These are phyloP conservation scores for Catharanthus roseus DNA, from an alignment of 257 asterid species.

Conservation along the genomic window DNA sequence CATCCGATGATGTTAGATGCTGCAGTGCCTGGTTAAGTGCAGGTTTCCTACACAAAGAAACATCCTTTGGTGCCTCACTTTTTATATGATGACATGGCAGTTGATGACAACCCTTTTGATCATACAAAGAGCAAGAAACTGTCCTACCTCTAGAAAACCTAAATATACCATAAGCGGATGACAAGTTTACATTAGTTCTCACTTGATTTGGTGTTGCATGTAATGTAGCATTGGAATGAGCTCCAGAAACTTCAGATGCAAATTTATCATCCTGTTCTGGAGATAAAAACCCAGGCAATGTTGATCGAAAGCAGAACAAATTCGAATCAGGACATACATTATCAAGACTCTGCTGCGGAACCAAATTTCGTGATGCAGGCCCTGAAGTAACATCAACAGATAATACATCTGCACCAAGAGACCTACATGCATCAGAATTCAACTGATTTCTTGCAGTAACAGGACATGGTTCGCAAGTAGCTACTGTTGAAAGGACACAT, in stretches of 20 bases:
- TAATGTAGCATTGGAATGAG: constrained; percentile 22
- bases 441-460: constrained; percentile 27
- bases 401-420: constrained; percentile 23
- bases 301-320: constrained; percentile 67
- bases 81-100: constrained; percentile 17
- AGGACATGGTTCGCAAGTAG: constrained; percentile 29
- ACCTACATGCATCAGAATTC: constrained; percentile 35
- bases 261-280: constrained; percentile 21
- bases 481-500: constrained; percentile 16
- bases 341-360: constrained; percentile 22
- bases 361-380: constrained; percentile 21
- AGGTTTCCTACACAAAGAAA: constrained; percentile 32
- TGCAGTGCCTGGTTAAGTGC: constrained; percentile 23
- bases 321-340: constrained; percentile 41
- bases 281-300: constrained; percentile 36
- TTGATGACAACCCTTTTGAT: constrained; percentile 30
- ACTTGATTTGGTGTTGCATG: constrained; percentile 26
- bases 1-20: constrained; percentile 23
- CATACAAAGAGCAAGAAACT: constrained; percentile 44
- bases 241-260: constrained; percentile 26
- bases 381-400: constrained; percentile 29
- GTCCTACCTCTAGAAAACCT: constrained; percentile 44
- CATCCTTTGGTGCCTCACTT: constrained; percentile 21
- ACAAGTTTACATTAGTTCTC: constrained; percentile 34
- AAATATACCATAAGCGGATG: constrained; percentile 34